Evolutionary conservation across 2,329 filamentous ascomycete genomes (phyloP).

Genomic region (Trichoderma cornu-damae): DNA sequence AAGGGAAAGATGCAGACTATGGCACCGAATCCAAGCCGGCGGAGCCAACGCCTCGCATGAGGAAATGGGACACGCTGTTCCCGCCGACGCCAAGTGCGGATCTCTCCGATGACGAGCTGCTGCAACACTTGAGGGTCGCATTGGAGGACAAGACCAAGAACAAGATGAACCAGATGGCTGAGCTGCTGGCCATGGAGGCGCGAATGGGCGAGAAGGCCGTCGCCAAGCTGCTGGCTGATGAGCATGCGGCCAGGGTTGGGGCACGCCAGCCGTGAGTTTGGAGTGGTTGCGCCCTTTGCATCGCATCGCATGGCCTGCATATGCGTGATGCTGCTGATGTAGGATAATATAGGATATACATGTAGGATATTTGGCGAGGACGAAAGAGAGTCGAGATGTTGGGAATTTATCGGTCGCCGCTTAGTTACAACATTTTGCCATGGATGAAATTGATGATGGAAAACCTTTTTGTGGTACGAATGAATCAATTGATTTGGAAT

Average conservation of each 20-base stretch:
- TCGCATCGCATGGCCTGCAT: not conserved
- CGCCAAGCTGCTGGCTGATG: slow-evolving; percentile 23
- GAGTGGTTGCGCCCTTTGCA: not conserved
- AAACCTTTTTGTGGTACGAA: no score
- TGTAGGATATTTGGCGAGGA: no score
- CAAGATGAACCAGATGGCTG: slow-evolving; percentile 27
- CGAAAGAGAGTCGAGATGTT: not conserved
- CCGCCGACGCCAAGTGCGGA: slow-evolving; percentile 38
- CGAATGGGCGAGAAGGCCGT: slow-evolving; percentile 26
- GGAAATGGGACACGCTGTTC: slow-evolving; percentile 45
- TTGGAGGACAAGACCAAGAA: slow-evolving; percentile 25
- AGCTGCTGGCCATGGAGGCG: slow-evolving; percentile 29
- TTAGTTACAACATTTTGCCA: not conserved
- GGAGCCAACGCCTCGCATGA: slow-evolving; percentile 29
- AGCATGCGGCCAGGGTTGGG: slow-evolving; percentile 16
- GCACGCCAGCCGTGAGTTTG: not conserved
- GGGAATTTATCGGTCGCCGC: not conserved
- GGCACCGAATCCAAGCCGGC: slow-evolving; percentile 42
- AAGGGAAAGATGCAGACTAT: slow-evolving; percentile 65
- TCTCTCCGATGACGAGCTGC: slow-evolving; percentile 24
- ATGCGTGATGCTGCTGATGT: not conserved
- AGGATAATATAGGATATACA: not conserved
- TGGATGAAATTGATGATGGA: no score
- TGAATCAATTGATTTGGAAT: no score
- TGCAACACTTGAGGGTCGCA: slow-evolving; percentile 20